A percentile compares a stretch with the other conserved stretches of the same genome.
Evolutionary conservation across 208 protist genomes (phyloP).

Genomic region (Tritrichomonas foetus): DNA sequence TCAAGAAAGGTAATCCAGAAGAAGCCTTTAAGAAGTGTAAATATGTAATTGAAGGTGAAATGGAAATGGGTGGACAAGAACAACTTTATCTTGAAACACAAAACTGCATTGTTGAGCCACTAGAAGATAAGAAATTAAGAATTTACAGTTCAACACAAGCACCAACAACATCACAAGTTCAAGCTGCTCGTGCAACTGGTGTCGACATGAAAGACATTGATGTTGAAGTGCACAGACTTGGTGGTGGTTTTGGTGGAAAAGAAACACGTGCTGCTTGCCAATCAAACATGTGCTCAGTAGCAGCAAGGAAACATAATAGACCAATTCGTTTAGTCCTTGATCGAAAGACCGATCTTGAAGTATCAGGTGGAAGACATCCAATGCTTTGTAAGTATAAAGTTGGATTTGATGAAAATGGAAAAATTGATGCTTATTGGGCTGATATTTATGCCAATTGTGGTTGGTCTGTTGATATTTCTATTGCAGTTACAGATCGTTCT

Average conservation of each 20-base stretch:
- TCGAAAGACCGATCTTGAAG: constrained; percentile 67
- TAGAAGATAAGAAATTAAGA: constrained; percentile 61
- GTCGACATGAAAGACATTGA: constrained; percentile 52
- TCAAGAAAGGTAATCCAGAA: constrained; percentile 61
- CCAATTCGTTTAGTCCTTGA: constrained; percentile 65
- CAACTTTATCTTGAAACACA: constrained; percentile 79
- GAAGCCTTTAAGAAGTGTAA: constrained; percentile 53
- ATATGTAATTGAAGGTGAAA: constrained; percentile 58
- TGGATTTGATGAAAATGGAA: constrained; percentile 56
- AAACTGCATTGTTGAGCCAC: constrained; percentile 59
- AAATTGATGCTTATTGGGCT: constrained; percentile 56
- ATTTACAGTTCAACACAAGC: constrained; percentile 69
- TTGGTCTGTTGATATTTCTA: constrained; percentile 61
- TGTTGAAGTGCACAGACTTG: constrained; percentile 60
- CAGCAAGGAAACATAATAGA: constrained; percentile 54
- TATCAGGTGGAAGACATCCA: constrained; percentile 62
- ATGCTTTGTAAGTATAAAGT: constrained; percentile 64
- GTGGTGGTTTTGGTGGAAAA: constrained; percentile 84
- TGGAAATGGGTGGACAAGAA: constrained; percentile 70
- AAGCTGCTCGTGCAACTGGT: constrained; percentile 33
- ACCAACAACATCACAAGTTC: constrained; percentile 67
- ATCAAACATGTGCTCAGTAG: constrained; percentile 62
- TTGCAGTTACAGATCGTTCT: constrained; percentile 61
- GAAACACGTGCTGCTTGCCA: constrained; percentile 62
- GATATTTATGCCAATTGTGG: constrained; percentile 64